Base-by-base conservation (phyloP, 2,329 filamentous ascomycete species). In the Elsinoe batatas region DNA sequence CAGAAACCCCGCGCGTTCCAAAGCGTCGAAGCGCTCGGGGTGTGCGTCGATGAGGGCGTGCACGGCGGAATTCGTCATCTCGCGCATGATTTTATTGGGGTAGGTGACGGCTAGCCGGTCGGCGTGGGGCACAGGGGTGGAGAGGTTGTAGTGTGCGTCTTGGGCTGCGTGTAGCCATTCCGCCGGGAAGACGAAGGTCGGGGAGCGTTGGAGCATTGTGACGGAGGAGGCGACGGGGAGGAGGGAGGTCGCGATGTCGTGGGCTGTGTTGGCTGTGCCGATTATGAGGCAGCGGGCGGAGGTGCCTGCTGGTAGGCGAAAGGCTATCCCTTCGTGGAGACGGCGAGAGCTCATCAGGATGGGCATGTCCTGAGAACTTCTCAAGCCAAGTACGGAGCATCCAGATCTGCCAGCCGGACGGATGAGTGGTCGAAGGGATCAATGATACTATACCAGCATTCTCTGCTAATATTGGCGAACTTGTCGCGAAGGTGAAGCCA, bases 161-260 rank as follows among this genome's bases (percentile, higher is more conserved):
- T 62, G 44, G 7, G 57, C 56, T 3, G 44, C 36, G n/a, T 59
- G 59, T 3, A 64, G 56, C 56, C 59, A 64, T 38, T 64, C 63
- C 7, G 61, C 64, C 2, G 71, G 70, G 8, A 69, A 57, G n/a
- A 70, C 62, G 63, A 68, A 71, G 26, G 75, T 77, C 7, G 64
- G 67, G 44, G 63, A 67, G 30, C 75, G 69, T 58, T 77, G 75
- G 0, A 77, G 62, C 60, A 77, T 73, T 11, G 74, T 77, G n/a
- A 73, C 63, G 12, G 72, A 68, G 50, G 72, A 59, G 3, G 69
- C 69, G 5, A 70, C 70, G 18, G 71, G 67, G 36, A 69, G 66
- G 68, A 75, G 76, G 61, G 77, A 73, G 61, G 75, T 69, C 2
- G 74, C 72, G 20, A 77, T 69, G 60, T 77, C 74, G 62, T 77